phyloP scores from a whole-genome alignment of 257 asterid species.

The Verbena officinalis region DNA sequence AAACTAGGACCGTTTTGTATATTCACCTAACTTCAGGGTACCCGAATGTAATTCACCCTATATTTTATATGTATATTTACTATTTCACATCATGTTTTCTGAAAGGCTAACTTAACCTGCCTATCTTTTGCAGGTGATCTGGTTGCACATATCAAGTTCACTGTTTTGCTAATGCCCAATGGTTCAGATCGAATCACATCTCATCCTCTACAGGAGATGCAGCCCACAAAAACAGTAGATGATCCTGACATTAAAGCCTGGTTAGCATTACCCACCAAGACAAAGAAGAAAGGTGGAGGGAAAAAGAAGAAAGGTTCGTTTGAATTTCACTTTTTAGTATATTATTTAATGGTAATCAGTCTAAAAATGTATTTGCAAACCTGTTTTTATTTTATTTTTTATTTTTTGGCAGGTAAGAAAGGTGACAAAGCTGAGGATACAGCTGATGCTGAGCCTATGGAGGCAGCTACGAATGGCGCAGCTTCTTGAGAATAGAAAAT shows the following conservation, averaged over 20 bases:
- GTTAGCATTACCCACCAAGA: slow-evolving; percentile 62
- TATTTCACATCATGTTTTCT: not conserved
- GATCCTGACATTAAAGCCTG: slow-evolving; percentile 91
- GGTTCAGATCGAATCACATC: slow-evolving; percentile 90
- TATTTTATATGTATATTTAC: too few species aligned
- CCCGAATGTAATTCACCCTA: too few species aligned
- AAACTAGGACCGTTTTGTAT: too few species aligned
- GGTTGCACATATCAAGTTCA: slow-evolving; percentile 89
- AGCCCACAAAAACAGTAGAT: slow-evolving; percentile 66
- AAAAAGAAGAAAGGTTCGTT: slow-evolving; percentile 89
- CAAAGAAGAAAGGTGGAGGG: slow-evolving; percentile 96
- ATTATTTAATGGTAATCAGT: too few species aligned
- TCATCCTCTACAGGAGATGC: slow-evolving; percentile 84
- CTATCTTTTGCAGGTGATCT: slow-evolving; percentile 67
- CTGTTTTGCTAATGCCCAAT: slow-evolving; percentile 90
- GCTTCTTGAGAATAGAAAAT: slow-evolving; percentile 32
- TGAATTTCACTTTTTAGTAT: not conserved
- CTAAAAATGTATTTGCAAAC: not conserved
- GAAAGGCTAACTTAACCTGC: not conserved
- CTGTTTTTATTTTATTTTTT: too few species aligned
- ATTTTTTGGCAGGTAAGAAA: slow-evolving; percentile 86
- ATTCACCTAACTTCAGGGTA: too few species aligned
- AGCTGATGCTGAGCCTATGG: slow-evolving; percentile 56
- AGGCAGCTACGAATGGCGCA: slow-evolving; percentile 39
- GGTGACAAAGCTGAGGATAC: slow-evolving; percentile 62